phyloP scores from a whole-genome alignment of 192 early-diverging fungal species.

The Mortierella antarctica region DNA sequence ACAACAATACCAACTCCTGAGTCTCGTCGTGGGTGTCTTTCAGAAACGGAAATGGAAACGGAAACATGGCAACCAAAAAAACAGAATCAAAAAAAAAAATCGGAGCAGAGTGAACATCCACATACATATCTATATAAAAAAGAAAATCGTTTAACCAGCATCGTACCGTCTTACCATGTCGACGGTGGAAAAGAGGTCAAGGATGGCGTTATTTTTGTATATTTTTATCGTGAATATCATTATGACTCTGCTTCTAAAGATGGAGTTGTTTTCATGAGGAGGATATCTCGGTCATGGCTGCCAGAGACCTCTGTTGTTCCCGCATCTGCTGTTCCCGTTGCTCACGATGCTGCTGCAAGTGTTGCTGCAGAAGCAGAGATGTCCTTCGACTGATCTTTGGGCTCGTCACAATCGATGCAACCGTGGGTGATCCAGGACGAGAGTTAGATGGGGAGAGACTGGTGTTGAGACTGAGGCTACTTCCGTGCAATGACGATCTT shows the following conservation, averaged over 20 bases:
- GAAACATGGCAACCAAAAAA: too few species aligned
- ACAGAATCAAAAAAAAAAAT: too few species aligned
- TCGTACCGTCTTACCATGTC: not conserved
- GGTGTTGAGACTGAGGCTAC: not conserved
- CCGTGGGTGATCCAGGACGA: slow-evolving; percentile 23
- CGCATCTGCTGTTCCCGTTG: slow-evolving; percentile 21
- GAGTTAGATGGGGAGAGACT: not conserved
- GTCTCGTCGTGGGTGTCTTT: too few species aligned
- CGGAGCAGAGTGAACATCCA: too few species aligned
- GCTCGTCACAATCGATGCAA: not conserved
- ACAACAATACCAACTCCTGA: too few species aligned
- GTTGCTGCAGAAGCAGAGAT: slow-evolving; percentile 40
- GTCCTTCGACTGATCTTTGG: slow-evolving; percentile 32
- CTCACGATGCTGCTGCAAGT: slow-evolving; percentile 39
- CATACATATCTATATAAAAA: too few species aligned
- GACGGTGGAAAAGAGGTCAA: not conserved
- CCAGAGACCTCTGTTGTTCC: slow-evolving; percentile 13
- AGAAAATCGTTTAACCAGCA: too few species aligned
- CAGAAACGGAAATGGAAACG: too few species aligned
- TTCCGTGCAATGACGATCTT: slow-evolving; percentile 35
- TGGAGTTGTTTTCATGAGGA: not conserved
- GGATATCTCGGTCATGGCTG: not conserved
- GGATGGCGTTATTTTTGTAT: not conserved
- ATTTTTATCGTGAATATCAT: not conserved
- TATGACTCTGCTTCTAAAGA: not conserved